phyloP scores from a whole-genome alignment of 2,329 filamentous ascomycete genomes.

The Aspergillus sp. region DNA sequence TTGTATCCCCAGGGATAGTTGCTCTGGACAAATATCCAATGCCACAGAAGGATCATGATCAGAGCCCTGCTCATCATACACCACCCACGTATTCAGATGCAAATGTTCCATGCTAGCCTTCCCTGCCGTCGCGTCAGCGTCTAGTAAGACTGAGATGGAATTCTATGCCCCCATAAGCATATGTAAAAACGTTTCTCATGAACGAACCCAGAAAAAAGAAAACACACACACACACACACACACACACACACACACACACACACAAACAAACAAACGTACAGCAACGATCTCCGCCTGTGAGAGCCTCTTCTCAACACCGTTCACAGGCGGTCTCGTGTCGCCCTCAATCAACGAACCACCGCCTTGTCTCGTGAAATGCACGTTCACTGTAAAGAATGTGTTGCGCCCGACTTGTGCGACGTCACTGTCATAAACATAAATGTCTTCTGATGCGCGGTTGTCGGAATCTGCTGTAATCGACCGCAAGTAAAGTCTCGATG shows the following conservation, averaged over 20 bases:
- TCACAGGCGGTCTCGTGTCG: constrained; percentile 58
- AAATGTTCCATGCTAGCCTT: constrained; percentile 50
- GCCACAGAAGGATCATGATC: constrained; percentile 65
- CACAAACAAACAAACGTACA: constrained; percentile 27
- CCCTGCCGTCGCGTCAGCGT: constrained; percentile 48
- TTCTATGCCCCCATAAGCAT: constrained; percentile 19
- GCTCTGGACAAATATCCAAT: constrained; percentile 48
- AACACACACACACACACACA: too few species aligned
- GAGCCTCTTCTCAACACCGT: constrained; percentile 52
- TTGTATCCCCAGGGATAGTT: background rate
- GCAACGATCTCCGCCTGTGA: constrained; percentile 53
- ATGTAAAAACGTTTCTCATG: too few species aligned
- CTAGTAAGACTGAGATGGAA: constrained; percentile 55
- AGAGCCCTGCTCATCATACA: constrained; percentile 48
- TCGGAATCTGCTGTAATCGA: constrained; percentile 55
- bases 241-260: too few species aligned
- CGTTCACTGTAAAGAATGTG: constrained; percentile 61
- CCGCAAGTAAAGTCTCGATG: constrained; percentile 56
- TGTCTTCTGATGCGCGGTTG: constrained; percentile 60
- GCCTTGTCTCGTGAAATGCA: constrained; percentile 60
- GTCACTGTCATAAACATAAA: constrained; percentile 59
- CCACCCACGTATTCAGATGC: constrained; percentile 63
- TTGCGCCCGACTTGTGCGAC: constrained; percentile 38
- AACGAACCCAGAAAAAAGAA: too few species aligned
- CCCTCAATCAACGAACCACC: constrained; percentile 58